Evolutionary conservation across 1,284 basidiomycete genomes (phyloP).

Genomic region (Sporisorium exsertum): DNA sequence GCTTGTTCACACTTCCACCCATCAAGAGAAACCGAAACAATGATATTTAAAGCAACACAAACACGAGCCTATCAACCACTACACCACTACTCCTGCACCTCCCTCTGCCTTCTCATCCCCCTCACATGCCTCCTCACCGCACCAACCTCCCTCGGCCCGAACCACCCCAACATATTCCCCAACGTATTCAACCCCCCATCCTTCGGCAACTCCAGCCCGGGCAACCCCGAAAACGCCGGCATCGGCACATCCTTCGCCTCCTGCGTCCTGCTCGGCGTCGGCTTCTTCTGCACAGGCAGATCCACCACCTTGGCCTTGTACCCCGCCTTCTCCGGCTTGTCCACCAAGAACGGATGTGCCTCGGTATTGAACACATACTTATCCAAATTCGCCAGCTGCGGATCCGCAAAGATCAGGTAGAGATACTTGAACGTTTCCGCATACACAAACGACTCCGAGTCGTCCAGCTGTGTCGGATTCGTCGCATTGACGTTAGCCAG

Average conservation of each 20-base stretch:
- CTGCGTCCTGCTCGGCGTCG: slow-evolving; percentile 5
- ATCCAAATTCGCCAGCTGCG: slow-evolving; percentile 43
- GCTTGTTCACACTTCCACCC: background rate
- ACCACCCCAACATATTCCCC: slow-evolving; percentile 13
- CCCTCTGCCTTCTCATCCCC: slow-evolving; percentile 8
- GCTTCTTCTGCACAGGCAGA: slow-evolving; percentile 1
- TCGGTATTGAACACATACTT: slow-evolving; percentile 65
- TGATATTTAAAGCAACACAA: slow-evolving; percentile 4
- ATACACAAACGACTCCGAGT: slow-evolving; percentile 58
- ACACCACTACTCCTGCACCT: background rate
- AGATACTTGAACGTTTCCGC: slow-evolving; percentile 65
- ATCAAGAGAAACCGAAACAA: background rate
- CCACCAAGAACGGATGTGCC: slow-evolving; percentile 61
- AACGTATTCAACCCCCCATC: slow-evolving; percentile 27
- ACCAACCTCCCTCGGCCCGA: slow-evolving; percentile 1
- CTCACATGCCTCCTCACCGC: slow-evolving; percentile 8
- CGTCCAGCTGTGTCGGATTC: slow-evolving; percentile 44
- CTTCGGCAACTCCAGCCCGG: slow-evolving; percentile 19
- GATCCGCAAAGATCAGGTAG: slow-evolving; percentile 61
- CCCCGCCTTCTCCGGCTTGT: slow-evolving; percentile 33
- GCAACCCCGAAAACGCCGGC: slow-evolving; percentile 22
- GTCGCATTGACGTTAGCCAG: slow-evolving; percentile 47
- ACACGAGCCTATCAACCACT: background rate
- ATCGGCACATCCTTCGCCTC: slow-evolving; percentile 16
- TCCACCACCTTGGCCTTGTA: slow-evolving; percentile 12